Percentiles rank a stretch among this genome's conserved stretches.
Conservation (phyloP, 108 stramenopile species). For the Skeletonema costatum region DNA sequence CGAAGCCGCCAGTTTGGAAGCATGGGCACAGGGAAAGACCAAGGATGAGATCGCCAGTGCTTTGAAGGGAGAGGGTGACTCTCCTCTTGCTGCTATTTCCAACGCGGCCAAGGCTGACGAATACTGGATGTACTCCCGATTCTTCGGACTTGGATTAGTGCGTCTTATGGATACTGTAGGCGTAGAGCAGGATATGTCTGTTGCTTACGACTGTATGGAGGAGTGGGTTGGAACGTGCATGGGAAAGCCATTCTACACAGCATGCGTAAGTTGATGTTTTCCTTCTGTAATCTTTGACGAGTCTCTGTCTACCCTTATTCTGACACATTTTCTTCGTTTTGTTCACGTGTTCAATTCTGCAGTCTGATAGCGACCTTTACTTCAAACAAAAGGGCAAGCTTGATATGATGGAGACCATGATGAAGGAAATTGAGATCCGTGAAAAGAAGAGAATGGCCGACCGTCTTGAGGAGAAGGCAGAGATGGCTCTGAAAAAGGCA, state of each 20-base stretch:
- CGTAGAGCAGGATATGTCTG: slow-evolving; percentile 88
- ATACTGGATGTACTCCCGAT: slow-evolving; percentile 91
- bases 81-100: slow-evolving; percentile 66
- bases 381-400: slow-evolving; percentile 88
- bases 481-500: slow-evolving; percentile 74
- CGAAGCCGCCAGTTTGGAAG: slow-evolving; percentile 71
- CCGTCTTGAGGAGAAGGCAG: slow-evolving; percentile 93
- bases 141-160: slow-evolving; percentile 87
- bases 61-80: slow-evolving; percentile 81
- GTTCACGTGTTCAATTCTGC: slow-evolving; percentile 9
- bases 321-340: slow-evolving; percentile 14
- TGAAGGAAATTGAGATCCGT: slow-evolving; percentile 98
- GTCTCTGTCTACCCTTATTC: not conserved
- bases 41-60: slow-evolving; percentile 85
- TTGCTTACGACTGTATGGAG: slow-evolving; percentile 90
- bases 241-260: slow-evolving; percentile 76
- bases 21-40: slow-evolving; percentile 88
- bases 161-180: slow-evolving; percentile 84
- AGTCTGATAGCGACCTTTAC: slow-evolving; percentile 85
- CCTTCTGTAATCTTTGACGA: not conserved
- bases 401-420: slow-evolving; percentile 96
- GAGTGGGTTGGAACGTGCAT: slow-evolving; percentile 83
- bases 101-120: slow-evolving; percentile 76
- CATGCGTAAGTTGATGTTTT: slow-evolving; percentile 76
- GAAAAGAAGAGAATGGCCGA: slow-evolving; percentile 98